A percentile compares a stretch with the other conserved stretches of the same genome.
phyloP scores from a whole-genome alignment of 208 protist species.

The Porcisia deanei region DNA sequence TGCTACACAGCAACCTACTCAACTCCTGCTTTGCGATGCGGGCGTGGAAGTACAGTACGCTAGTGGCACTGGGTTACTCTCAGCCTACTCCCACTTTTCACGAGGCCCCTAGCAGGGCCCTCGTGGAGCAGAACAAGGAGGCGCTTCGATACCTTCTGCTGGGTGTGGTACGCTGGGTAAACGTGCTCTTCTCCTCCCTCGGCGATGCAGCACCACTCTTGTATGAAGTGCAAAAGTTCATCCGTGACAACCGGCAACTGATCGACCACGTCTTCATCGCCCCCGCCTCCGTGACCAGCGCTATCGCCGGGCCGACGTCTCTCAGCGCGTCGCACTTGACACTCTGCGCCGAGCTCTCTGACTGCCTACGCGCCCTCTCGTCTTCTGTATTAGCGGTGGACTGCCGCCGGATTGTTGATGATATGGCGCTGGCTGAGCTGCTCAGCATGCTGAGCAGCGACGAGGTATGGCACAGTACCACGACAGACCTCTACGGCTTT shows the following conservation, averaged over 20 bases:
- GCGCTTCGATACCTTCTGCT: constrained; percentile 65
- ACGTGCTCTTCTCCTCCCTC: constrained; percentile 53
- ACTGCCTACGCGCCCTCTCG: constrained; percentile 55
- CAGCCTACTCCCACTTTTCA: constrained; percentile 16
- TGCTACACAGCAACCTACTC: constrained; percentile 61
- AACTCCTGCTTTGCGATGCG: constrained; percentile 60
- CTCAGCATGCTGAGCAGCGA: constrained; percentile 37
- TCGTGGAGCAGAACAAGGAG: constrained; percentile 63
- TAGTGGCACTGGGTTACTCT: constrained; percentile 57
- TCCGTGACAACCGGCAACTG: constrained; percentile 53
- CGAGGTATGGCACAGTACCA: constrained; percentile 24
- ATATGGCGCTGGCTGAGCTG: constrained; percentile 64
- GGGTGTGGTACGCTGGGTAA: constrained; percentile 62
- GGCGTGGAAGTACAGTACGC: constrained; percentile 57
- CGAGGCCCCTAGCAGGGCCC: constrained; percentile 18
- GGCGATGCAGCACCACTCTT: constrained; percentile 51
- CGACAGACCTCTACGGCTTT: constrained; percentile 21
- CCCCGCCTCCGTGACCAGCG: constrained; percentile 27
- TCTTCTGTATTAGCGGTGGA: constrained; percentile 56
- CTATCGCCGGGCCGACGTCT: constrained; percentile 11
- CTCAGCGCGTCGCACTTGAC: constrained; percentile 49
- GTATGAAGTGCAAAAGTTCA: constrained; percentile 60
- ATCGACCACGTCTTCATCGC: constrained; percentile 60
- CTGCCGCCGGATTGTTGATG: constrained; percentile 52
- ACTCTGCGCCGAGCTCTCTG: constrained; percentile 60